These are phyloP conservation scores for Aspergillus steynii DNA, from an alignment of 495 filamentous ascomycete genomes.

Conservation along the genomic window DNA sequence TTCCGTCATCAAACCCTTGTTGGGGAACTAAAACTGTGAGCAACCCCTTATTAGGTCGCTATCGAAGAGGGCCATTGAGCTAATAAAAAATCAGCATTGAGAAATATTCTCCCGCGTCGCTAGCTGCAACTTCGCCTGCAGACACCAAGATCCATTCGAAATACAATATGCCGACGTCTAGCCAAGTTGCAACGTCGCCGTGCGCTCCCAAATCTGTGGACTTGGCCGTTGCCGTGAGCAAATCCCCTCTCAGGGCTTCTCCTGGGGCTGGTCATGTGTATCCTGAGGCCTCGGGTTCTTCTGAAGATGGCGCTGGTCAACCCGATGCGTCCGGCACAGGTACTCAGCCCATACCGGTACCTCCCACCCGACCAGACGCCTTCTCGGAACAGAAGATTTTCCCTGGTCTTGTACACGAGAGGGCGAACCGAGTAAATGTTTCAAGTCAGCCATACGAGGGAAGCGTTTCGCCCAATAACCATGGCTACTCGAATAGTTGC, in stretches of 20 bases:
- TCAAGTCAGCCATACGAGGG: conserved; percentile 11
- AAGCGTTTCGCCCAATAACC: not conserved
- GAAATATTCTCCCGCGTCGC: not conserved
- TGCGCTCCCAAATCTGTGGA: not conserved
- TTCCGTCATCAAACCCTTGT: conserved; percentile 82
- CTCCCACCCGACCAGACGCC: conserved; percentile 44
- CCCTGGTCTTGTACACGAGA: conserved; percentile 67
- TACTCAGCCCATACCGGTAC: conserved; percentile 23
- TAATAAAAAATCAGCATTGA: not conserved
- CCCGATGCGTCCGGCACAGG: conserved; percentile 6
- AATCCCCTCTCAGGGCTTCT: not conserved
- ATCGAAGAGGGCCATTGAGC: not conserved
- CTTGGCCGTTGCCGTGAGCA: not conserved
- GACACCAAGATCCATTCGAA: not conserved
- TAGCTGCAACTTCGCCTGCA: not conserved
- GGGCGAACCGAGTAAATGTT: conserved; percentile 50
- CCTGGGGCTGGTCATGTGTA: not conserved
- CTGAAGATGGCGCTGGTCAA: not conserved
- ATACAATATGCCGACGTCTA: not conserved
- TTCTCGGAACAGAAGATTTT: conserved; percentile 68
- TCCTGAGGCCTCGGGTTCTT: not conserved
- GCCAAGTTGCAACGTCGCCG: not conserved
- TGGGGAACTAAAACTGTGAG: conserved; percentile 81
- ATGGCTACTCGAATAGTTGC: not conserved
- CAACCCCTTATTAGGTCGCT: conserved; percentile 5